Conservation (phyloP, 1,284 basidiomycete genomes). For the Clitocybe nebularis region DNA sequence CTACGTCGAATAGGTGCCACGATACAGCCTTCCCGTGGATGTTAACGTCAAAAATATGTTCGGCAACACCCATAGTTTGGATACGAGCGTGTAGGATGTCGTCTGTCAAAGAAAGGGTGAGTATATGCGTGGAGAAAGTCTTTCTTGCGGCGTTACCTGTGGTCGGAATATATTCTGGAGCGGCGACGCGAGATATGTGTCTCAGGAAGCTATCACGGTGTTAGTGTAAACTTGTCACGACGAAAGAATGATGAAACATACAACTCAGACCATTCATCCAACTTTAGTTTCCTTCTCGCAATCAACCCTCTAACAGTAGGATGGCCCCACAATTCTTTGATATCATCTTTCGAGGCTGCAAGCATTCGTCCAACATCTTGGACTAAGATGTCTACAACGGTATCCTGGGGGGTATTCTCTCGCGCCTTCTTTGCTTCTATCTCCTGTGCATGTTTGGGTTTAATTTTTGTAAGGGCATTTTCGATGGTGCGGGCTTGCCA, state of each 20-base stretch:
- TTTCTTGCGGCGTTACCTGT: constrained; percentile 43
- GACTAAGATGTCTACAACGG: constrained; percentile 49
- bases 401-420: constrained; percentile 27
- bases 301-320: constrained; percentile 65
- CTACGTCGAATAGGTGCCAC: constrained; percentile 81
- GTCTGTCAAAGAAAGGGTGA: constrained; percentile 40
- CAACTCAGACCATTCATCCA: constrained; percentile 85
- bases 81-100: constrained; percentile 81
- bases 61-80: constrained; percentile 80
- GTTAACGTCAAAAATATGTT: constrained; percentile 71
- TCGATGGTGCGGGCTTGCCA: constrained; percentile 70
- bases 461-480: constrained; percentile 38
- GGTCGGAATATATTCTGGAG: constrained; percentile 64
- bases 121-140: constrained; percentile 26
- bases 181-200: constrained; percentile 65
- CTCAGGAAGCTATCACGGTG: constrained; percentile 57
- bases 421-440: constrained; percentile 28
- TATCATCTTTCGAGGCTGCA: constrained; percentile 53
- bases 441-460: constrained; percentile 24
- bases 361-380: constrained; percentile 59
- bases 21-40: constrained; percentile 71
- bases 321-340: constrained; percentile 66
- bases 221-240: constrained; percentile 13
- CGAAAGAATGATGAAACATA: constrained; percentile 36
- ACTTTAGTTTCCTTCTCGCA: constrained; percentile 60